Evolutionary conservation across 2,329 filamentous ascomycete species (phyloP), one percentile per base, ranked within the genome.

Genomic region (Sporothrix schenckii): DNA sequence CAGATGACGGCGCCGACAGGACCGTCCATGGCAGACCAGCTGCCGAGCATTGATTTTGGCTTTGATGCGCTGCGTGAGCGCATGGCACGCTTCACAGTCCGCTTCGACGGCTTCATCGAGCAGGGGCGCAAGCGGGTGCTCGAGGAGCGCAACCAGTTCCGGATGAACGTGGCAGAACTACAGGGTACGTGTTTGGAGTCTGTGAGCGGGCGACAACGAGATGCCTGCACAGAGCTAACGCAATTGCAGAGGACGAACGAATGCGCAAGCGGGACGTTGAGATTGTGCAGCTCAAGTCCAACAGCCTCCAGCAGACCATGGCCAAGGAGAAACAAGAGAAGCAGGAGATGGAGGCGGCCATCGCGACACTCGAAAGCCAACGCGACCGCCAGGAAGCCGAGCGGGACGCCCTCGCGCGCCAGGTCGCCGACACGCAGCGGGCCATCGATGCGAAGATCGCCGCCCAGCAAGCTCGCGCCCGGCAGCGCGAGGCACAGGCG

Each of bases 21-120:
- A 54, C 86, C 88, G 16, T 91, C 89, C 7, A 88, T 92, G 7
- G 84, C 80, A 54, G 91, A 93, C 78, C 88, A 88, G 66, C 88
- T 99, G 10, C 95, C 95, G 49, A 92, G 87, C 78, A 92, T 97
- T 80, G 93, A 97, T 80, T 98, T 99, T 80, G 93, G 93, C 71
- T 98, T 98, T 80, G 94, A 98, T 76, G 93, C 97, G 75, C 82
- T 99, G 78, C 94, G 94, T 81, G 93, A 94, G 77, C 92, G 93
- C 81, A 98, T 99, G 95, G 87, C 90, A 69, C 92, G 92, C 73
- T 99, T 99, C 79, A 97, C 92, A 0, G 86, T 88, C 10, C 91
- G 89, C 75, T 99, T 99, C 76, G 95, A 99, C 78, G 89, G 90
- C 0, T 98, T 97, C 76, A 97, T 99, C 73, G 94, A 97, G 77